These are phyloP conservation scores for Forsythia viridissima DNA, from an alignment of 257 asterid species.

Conservation along the genomic window DNA sequence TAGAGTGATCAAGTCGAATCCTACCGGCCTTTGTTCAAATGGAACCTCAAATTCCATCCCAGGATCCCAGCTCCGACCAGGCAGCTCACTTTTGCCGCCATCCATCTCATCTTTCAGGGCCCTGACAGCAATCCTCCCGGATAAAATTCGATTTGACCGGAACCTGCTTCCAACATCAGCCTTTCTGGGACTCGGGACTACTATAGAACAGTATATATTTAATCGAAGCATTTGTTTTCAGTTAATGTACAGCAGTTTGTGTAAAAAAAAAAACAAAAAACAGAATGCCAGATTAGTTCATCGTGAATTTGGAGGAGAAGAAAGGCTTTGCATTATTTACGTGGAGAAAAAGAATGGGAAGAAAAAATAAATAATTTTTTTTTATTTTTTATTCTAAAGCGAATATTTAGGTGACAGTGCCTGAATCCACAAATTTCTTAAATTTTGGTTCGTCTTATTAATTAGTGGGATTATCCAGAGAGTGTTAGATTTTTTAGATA, in stretches of 20 bases:
- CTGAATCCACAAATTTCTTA: constrained; percentile 16
- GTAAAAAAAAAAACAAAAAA: too few relatives aligned
- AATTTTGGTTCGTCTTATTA: constrained; percentile 9
- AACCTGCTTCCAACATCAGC: constrained; percentile 27
- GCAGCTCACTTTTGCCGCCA: constrained; percentile 41
- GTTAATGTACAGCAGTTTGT: not conserved
- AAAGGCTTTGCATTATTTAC: constrained; percentile 37
- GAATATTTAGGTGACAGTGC: not conserved
- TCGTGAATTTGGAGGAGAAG: constrained; percentile 27
- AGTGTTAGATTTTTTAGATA: constrained; percentile 1
- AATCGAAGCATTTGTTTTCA: constrained; percentile 45
- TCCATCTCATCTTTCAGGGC: constrained; percentile 70
- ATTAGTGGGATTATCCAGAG: constrained; percentile 37
- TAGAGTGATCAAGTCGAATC: constrained; percentile 1
- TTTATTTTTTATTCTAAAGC: not conserved
- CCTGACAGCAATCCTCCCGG: constrained; percentile 37
- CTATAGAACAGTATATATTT: constrained; percentile 38
- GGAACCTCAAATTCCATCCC: constrained; percentile 54
- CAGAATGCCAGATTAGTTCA: not conserved
- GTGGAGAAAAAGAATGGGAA: constrained; percentile 44
- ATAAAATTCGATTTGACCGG: constrained; percentile 26
- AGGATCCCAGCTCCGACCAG: constrained; percentile 47
- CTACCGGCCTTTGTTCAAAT: constrained; percentile 54
- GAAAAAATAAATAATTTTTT: not conserved
- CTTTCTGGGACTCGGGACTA: constrained; percentile 35